A percentile compares a stretch with the other conserved stretches of the same genome.
These are phyloP conservation scores for Citeromyces hawaiiensis DNA, from an alignment of 1,139 yeast species.

Conservation along the genomic window DNA sequence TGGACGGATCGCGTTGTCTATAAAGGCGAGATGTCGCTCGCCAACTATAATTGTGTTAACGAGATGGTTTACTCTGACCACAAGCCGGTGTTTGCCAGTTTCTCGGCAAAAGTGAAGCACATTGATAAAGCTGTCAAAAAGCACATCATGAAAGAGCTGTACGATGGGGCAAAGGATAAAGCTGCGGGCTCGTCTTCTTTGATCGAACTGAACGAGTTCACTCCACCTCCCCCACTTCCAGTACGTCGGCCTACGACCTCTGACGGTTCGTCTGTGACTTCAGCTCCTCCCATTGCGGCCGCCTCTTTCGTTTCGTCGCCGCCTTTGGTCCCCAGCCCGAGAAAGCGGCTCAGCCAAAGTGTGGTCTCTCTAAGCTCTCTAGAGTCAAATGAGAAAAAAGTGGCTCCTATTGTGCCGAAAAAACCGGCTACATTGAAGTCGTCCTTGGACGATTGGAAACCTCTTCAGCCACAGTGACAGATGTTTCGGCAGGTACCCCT, in stretches of 20 bases:
- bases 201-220: slow-evolving; percentile 3
- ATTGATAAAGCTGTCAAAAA: slow-evolving; percentile 45
- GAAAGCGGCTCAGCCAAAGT: neutral
- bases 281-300: neutral
- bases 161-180: slow-evolving; percentile 18
- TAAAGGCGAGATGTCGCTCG: slow-evolving; percentile 40
- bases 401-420: neutral
- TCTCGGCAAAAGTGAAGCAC: slow-evolving; percentile 47
- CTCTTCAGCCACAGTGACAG: neutral
- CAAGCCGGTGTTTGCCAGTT: slow-evolving; percentile 78
- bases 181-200: neutral
- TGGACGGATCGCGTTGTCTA: slow-evolving; percentile 90
- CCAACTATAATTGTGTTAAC: slow-evolving; percentile 46
- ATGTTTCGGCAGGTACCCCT: no score
- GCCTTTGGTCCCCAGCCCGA: slow-evolving; percentile 1
- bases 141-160: slow-evolving; percentile 34
- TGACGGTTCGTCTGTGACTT: slow-evolving; percentile 6
- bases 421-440: neutral
- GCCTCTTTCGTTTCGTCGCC: neutral
- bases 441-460: neutral
- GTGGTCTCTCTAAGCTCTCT: neutral
- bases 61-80: slow-evolving; percentile 70
- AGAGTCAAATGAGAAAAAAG: neutral
- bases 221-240: slow-evolving; percentile 2
- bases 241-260: slow-evolving; percentile 12